Base-by-base conservation (phyloP, 2,329 filamentous ascomycete species). In the Claviceps maximensis region DNA sequence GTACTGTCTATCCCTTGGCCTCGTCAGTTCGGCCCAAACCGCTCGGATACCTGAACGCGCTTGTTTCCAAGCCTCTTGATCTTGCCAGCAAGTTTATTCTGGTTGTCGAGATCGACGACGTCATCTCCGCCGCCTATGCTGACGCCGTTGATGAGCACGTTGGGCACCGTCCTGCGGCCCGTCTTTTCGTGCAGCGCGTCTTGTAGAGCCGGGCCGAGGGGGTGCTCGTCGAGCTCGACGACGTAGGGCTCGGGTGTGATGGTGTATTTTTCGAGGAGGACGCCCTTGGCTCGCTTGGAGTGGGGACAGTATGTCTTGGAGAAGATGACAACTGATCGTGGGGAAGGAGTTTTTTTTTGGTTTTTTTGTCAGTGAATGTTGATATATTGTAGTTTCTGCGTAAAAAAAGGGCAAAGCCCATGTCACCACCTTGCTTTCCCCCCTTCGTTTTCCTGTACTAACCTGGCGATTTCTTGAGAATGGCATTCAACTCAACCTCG, bases 41-140 rank as follows among this genome's bases (percentile, higher is more conserved):
- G 69, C 60, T 72, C 85, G 66, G 69, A 68, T 59, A 78, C 71
- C 42, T 71, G 63, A 33, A 79, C 63, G 55, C 82, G 77, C 65
- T 85, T 87, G 25, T 84, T 86, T 29, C 83, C 89, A 65, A 95
- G 74, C 27, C 77, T 76, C 65, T 80, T 81, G 57, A 97, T 77
- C 66, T 83, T 93, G 53, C 79, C 77, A 8, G 82, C 77, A 56
- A 97, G 73, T 54, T 79, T 78, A 57, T 83, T 82, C 33, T 77
- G 75, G 29, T 73, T 68, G 64, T 90, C 82, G 56, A 97, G 72
- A 27, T 79, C 82, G 49, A 81, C 78, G 53, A 98, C 79, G 56
- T 96, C 89, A 64, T 97, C 91, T 49, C 88, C 83, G 23, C 93
- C 93, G 47, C 93, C 93, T 56, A 97, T 88, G 68, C 86, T 93